Evolutionary conservation across 345 rosid species (phyloP).

Genomic region (Toxicodendron radicans): DNA sequence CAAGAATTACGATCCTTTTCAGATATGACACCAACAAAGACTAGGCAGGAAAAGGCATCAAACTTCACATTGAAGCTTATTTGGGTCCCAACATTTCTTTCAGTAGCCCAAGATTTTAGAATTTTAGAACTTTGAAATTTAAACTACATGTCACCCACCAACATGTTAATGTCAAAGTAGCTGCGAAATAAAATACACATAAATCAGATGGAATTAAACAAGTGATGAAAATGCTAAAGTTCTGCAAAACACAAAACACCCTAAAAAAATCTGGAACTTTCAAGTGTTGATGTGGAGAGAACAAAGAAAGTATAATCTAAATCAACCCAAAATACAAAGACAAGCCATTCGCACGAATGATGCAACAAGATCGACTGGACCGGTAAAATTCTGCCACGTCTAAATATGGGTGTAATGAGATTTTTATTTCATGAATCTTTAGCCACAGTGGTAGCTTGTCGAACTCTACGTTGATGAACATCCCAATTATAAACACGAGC

Average conservation of each 20-base stretch:
- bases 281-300: slow-evolving; percentile 4
- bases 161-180: neutral
- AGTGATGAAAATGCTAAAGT: neutral
- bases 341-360: slow-evolving; percentile 7
- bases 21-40: slow-evolving; percentile 16
- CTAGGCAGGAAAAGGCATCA: neutral
- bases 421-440: slow-evolving; percentile 38
- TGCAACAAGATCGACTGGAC: slow-evolving; percentile 17
- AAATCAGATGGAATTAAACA: neutral
- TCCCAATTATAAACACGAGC: slow-evolving; percentile 93
- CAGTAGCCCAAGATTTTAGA: neutral
- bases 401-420: neutral
- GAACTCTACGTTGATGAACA: slow-evolving; percentile 80
- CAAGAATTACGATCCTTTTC: slow-evolving; percentile 12
- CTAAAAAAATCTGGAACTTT: neutral
- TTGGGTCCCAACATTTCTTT: slow-evolving; percentile 14
- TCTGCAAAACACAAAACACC: slow-evolving; percentile 4
- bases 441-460: slow-evolving; percentile 45
- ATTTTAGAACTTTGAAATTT: slow-evolving; percentile 8
- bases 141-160: neutral
- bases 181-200: neutral
- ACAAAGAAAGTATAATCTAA: neutral
- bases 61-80: slow-evolving; percentile 17
- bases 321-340: slow-evolving; percentile 6
- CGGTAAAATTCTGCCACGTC: neutral